phyloP scores from a whole-genome alignment of 345 rosid species.

The Citrus sinensis region DVS_A1.0 CM039165.1:29524001-29524500 shows the following conservation, averaged over 20 bases:
- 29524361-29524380: slow-evolving; percentile 22
- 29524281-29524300: slow-evolving; percentile 1
- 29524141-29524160: slow-evolving; percentile 7
- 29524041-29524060: not conserved
- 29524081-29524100: slow-evolving; percentile 3
- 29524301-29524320: slow-evolving; percentile 13
- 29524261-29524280: slow-evolving; percentile 15
- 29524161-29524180: not conserved
- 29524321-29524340: slow-evolving; percentile 10
- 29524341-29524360: slow-evolving; percentile 19
- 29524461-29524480: slow-evolving; percentile 16
- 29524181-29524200: not conserved
- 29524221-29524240: not conserved
- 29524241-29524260: slow-evolving; percentile 11
- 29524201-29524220: not conserved
- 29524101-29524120: not conserved
- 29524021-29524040: not conserved
- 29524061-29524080: not conserved
- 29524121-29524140: slow-evolving; percentile 24
- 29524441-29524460: slow-evolving; percentile 8
- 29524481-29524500: slow-evolving; percentile 25
- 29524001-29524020: not conserved
- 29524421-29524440: slow-evolving; percentile 21
- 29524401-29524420: not conserved
- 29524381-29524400: slow-evolving; percentile 11